Evolutionary conservation across 2,329 filamentous ascomycete species (phyloP).

Genomic region (Metarhizium brunneum): DNA sequence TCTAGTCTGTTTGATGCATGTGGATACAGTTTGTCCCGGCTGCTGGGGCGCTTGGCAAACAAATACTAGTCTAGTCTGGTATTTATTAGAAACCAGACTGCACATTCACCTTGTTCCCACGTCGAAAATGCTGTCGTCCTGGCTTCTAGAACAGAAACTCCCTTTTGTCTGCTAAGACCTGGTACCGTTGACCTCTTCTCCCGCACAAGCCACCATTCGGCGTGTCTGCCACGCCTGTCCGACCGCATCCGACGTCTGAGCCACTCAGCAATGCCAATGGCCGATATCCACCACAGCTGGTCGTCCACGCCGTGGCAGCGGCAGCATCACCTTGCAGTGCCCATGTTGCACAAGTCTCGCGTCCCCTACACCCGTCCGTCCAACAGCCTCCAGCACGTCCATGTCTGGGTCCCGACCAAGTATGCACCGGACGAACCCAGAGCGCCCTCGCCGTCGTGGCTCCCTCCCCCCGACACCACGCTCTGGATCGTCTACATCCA

Average conservation of each 20-base stretch:
- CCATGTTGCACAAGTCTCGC: slow-evolving; percentile 7
- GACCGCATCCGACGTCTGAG: background rate
- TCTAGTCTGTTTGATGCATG: too few species aligned
- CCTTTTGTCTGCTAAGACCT: too few species aligned
- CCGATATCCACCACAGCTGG: slow-evolving; percentile 2
- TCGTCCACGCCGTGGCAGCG: slow-evolving; percentile 1
- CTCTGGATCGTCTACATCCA: slow-evolving; percentile 16
- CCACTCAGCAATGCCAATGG: background rate
- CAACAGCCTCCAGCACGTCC: slow-evolving; percentile 4
- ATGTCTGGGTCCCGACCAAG: slow-evolving; percentile 5
- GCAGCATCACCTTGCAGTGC: slow-evolving; percentile 1
- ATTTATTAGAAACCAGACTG: too few species aligned
- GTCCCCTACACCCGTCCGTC: slow-evolving; percentile 3
- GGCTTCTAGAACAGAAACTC: too few species aligned
- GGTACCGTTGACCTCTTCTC: too few species aligned
- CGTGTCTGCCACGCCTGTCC: too few species aligned
- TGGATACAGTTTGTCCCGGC: too few species aligned
- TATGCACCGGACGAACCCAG: background rate
- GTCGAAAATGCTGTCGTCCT: too few species aligned
- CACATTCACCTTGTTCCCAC: too few species aligned
- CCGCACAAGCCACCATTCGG: too few species aligned
- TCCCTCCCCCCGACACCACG: background rate
- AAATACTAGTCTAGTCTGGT: too few species aligned
- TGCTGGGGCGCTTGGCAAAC: too few species aligned
- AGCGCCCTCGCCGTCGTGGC: slow-evolving; percentile 2